Evolutionary conservation across 495 filamentous ascomycete species (phyloP).

Genomic region (Pyronema omphalodes): DNA sequence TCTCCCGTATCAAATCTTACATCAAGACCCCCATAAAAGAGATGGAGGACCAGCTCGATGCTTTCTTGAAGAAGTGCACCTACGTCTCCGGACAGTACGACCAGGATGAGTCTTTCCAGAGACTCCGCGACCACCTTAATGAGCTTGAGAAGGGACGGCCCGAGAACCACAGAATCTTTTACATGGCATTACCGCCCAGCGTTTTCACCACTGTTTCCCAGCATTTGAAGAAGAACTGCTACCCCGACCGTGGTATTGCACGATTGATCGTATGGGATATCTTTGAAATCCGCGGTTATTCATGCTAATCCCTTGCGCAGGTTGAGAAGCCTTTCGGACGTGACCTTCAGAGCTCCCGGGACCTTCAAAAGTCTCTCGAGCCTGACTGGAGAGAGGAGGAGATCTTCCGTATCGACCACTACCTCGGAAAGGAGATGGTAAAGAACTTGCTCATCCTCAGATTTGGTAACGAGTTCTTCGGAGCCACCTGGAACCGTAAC

Average conservation of each 20-base stretch:
- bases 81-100: constrained; percentile 97
- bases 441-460: constrained; percentile 98
- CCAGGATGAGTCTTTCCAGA: constrained; percentile 81
- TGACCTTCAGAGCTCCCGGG: constrained; percentile 81
- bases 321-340: constrained; percentile 99
- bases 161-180: constrained; percentile 86
- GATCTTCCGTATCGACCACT: constrained; percentile 99
- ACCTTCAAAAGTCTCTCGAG: constrained; percentile 84
- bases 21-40: constrained; percentile 99
- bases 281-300: not conserved
- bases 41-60: constrained; percentile 79
- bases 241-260: constrained; percentile 71
- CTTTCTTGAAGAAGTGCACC: constrained; percentile 72
- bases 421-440: constrained; percentile 99
- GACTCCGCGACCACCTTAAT: constrained; percentile 75
- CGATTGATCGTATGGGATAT: constrained; percentile 58
- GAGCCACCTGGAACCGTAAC: constrained; percentile 96
- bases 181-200: constrained; percentile 96
- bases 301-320: constrained; percentile 30
- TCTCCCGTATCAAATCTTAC: constrained; percentile 84
- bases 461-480: constrained; percentile 98
- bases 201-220: constrained; percentile 97
- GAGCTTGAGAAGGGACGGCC: constrained; percentile 64
- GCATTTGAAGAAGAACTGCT: constrained; percentile 91
- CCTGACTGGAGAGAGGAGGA: constrained; percentile 99